Conservation (phyloP, 108 stramenopile genomes). For the Nitzschia sp. region DNA sequence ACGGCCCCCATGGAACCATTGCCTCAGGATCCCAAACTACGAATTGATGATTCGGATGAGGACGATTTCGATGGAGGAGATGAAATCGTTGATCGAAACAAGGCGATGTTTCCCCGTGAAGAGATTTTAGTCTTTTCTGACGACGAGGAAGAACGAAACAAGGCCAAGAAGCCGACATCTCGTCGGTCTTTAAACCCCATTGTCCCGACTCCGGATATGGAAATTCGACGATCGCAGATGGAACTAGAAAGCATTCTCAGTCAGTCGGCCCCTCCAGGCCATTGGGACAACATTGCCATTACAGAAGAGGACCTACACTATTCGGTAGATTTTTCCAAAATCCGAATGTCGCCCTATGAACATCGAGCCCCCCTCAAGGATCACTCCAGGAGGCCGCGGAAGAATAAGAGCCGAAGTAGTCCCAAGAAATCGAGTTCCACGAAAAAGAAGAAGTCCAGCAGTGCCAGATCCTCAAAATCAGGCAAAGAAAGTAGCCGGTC, state of each 20-base stretch:
- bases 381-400: conserved; percentile 5
- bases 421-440: background rate
- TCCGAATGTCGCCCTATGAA: conserved; percentile 7
- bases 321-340: background rate
- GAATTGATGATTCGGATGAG: conserved; percentile 3
- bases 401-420: background rate
- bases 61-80: too few relatives aligned
- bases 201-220: background rate
- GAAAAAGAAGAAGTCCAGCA: background rate
- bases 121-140: conserved; percentile 10
- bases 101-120: too few relatives aligned
- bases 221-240: background rate
- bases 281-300: background rate
- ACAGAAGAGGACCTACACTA: background rate
- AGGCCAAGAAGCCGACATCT: too few relatives aligned
- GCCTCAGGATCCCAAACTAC: background rate
- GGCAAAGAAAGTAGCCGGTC: too few relatives aligned
- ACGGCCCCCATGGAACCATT: background rate
- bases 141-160: conserved; percentile 1
- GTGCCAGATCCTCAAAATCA: too few relatives aligned
- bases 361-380: conserved; percentile 14
- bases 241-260: background rate
- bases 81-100: too few relatives aligned
- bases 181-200: background rate
- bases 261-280: background rate